Evolutionary conservation across 2,329 filamentous ascomycete genomes (phyloP).

Genomic region (Sarocladiaceae sp.): DNA sequence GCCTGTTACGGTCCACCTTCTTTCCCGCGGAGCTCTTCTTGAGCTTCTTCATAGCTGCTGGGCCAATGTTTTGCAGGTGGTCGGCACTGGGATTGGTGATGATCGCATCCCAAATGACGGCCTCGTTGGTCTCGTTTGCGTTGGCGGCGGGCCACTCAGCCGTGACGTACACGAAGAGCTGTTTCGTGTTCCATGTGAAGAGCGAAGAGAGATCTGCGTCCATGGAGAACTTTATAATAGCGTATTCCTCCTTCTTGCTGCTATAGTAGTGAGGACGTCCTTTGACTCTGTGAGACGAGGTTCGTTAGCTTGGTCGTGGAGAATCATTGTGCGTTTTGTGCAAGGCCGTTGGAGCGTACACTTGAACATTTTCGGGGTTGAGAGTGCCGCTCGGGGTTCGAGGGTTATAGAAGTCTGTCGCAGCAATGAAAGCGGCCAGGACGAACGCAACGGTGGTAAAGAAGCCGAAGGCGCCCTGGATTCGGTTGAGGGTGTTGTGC

Average conservation of each 20-base stretch:
- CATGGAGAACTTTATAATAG: constrained; percentile 87
- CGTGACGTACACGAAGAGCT: constrained; percentile 94
- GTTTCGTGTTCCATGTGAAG: constrained; percentile 99
- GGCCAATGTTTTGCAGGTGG: constrained; percentile 57
- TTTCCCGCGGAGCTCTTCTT: constrained; percentile 56
- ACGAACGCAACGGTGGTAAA: constrained; percentile 91
- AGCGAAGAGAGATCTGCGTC: constrained; percentile 87
- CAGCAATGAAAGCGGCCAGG: constrained; percentile 73
- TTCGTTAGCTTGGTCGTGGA: constrained; percentile 8
- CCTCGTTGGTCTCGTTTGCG: constrained; percentile 55
- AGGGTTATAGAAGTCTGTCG: constrained; percentile 68
- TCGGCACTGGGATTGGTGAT: constrained; percentile 70
- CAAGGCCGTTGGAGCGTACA: constrained; percentile 52
- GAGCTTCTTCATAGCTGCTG: constrained; percentile 58
- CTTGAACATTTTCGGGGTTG: constrained; percentile 72
- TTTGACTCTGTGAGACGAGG: constrained; percentile 57
- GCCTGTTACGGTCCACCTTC: constrained; percentile 55
- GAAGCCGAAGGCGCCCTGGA: constrained; percentile 94
- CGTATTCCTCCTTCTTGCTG: constrained; percentile 90
- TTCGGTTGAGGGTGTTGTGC: constrained; percentile 81
- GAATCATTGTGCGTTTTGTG: too few species aligned
- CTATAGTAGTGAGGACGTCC: constrained; percentile 96
- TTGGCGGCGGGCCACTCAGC: constrained; percentile 57
- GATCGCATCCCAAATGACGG: constrained; percentile 94
- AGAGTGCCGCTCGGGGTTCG: constrained; percentile 64